Conservation (phyloP, 225 moss, liverwort and hornwort species). For the Pleurozium schreberi region DNA sequence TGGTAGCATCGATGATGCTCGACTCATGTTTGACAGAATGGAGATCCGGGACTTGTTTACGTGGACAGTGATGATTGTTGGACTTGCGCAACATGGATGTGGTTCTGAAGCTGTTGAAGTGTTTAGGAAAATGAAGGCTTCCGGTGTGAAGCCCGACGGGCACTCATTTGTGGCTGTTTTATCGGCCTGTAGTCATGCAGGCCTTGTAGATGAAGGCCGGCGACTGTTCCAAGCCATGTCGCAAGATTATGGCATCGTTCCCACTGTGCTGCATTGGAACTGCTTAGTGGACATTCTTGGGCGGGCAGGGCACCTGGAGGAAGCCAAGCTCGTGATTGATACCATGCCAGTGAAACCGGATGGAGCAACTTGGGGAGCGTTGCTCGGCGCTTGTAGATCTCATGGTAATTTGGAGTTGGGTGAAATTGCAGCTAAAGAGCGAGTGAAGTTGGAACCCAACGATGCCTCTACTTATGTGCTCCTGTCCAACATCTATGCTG, state of each 20-base stretch:
- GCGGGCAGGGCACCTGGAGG: not conserved
- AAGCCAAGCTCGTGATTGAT: not conserved
- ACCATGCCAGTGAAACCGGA: not conserved
- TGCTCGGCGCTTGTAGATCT: not conserved
- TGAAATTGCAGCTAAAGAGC: not conserved
- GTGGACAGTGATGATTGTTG: not conserved
- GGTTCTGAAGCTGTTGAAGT: not conserved
- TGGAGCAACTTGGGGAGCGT: not conserved
- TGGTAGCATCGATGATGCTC: not conserved
- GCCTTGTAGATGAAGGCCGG: not conserved
- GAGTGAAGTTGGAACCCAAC: not conserved
- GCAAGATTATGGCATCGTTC: not conserved
- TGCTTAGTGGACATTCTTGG: not conserved
- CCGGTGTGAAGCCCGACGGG: not conserved
- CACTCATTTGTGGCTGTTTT: not conserved
- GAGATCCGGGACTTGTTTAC: not conserved
- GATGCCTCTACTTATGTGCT: not conserved
- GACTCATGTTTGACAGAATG: not conserved
- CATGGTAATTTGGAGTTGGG: not conserved
- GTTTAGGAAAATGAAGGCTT: not conserved
- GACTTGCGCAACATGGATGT: not conserved
- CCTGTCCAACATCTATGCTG: not conserved
- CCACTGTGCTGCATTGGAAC: not conserved
- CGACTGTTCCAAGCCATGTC: not conserved
- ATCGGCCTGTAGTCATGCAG: not conserved